Conservation (phyloP, 2,329 filamentous ascomycete genomes). For the Pleurostoma richardsiae region DNA sequence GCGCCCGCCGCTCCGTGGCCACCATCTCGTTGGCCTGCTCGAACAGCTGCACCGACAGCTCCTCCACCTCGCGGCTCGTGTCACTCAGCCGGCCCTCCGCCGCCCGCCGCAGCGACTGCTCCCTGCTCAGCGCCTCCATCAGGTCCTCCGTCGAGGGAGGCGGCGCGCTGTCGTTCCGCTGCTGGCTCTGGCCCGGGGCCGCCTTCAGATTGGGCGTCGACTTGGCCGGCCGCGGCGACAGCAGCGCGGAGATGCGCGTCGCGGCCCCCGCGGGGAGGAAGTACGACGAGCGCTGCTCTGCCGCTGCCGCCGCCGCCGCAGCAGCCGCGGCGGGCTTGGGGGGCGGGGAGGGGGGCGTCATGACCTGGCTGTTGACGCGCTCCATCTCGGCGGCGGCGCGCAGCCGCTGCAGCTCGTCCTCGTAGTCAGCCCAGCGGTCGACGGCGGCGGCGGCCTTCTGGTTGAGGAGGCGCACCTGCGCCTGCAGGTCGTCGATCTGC, state of each 20-base stretch:
- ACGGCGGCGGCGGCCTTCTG: slow-evolving; percentile 63
- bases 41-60: slow-evolving; percentile 70
- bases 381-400: slow-evolving; percentile 29
- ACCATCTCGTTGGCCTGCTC: slow-evolving; percentile 88
- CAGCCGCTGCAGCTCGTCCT: slow-evolving; percentile 66
- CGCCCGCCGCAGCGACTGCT: slow-evolving; percentile 60
- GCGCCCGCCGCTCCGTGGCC: slow-evolving; percentile 65
- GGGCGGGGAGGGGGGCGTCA: slow-evolving; percentile 15
- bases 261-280: slow-evolving; percentile 40
- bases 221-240: slow-evolving; percentile 35
- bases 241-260: slow-evolving; percentile 36
- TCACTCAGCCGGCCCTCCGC: slow-evolving; percentile 65
- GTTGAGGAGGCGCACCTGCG: slow-evolving; percentile 65
- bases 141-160: slow-evolving; percentile 40
- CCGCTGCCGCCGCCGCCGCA: slow-evolving; percentile 16
- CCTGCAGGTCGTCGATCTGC: slow-evolving; percentile 64
- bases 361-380: slow-evolving; percentile 5
- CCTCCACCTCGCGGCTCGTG: slow-evolving; percentile 70
- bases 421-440: slow-evolving; percentile 70
- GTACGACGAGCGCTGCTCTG: slow-evolving; percentile 25
- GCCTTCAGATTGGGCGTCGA: slow-evolving; percentile 32
- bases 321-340: slow-evolving; percentile 11
- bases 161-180: slow-evolving; percentile 10
- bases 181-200: slow-evolving; percentile 10
- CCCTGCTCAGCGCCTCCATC: slow-evolving; percentile 58